Evolutionary conservation across 805 yeast genomes (phyloP), one percentile per base, ranked within the genome.

Genomic region (Kuraishia borneana): DNA sequence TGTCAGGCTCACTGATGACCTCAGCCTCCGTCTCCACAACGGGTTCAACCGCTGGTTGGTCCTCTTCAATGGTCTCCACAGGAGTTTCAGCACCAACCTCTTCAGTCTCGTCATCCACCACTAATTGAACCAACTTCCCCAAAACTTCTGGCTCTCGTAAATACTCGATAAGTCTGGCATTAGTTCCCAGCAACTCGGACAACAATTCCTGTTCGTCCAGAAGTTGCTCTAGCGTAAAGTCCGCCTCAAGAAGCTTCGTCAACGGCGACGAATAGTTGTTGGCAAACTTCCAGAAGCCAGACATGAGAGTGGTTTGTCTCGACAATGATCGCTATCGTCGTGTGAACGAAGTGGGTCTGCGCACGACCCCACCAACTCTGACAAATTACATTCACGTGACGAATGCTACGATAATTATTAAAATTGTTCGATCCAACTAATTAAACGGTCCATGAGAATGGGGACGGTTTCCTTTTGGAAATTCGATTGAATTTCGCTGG

Each of bases 141-240:
- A 89, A 54, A 12, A 84, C 73, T 35, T 76, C 82, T 12, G 92
- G 87, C 48, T 83, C 83, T 41, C 89, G 68, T 36, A 92, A 62
- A 46, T 78, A 78, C 46, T 85, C 92, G 26, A 88, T 65, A 33
- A 92, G 66, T 49, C 81, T 79, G 30, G 78, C 68, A 52, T 82
- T 82, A 14, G 85, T 76, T 17, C 80, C 72, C 41, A 79, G 58
- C 25, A 84, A 60, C 50, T 83, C 92, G 38, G 82, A 82, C 19
- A 82, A 61, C 20, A 84, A 55, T 38, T 80, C 88, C 31, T 74
- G 80, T 44, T 83, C 89, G 49, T 81, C 87, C 40, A 84, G 59
- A 30, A 84, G 55, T 32, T 78, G 80, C 31, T 70, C 74, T 39
- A 76, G 54, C 4, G 58, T 51, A 41, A 58, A 62, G 37, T 67